phyloP scores from a whole-genome alignment of 176 grass and related monocot genomes.

The Rhipidocladum racemiflorum region DNA sequence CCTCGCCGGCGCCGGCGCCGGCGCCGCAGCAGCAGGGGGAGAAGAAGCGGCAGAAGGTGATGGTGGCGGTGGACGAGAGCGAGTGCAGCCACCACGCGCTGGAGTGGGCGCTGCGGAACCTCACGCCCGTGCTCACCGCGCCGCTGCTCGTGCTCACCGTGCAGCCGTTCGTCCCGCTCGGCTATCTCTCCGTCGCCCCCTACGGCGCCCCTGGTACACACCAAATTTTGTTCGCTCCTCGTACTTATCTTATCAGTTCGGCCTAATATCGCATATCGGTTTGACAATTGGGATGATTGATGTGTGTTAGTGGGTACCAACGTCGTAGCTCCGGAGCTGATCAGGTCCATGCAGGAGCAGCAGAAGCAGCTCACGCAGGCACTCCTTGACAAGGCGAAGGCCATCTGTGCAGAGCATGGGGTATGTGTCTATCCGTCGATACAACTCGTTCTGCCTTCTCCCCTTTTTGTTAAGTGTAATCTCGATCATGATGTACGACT shows the following conservation, averaged over 20 bases:
- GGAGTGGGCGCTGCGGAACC: conserved; percentile 48
- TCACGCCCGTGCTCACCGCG: conserved; percentile 24
- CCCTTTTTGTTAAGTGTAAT: too few species aligned
- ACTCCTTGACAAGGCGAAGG: conserved; percentile 49
- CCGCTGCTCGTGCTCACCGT: conserved; percentile 49
- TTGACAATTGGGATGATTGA: background rate
- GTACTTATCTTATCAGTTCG: background rate
- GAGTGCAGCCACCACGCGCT: conserved; percentile 52
- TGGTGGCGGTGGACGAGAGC: conserved; percentile 64
- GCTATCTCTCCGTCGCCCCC: conserved; percentile 44
- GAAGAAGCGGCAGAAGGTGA: conserved; percentile 37
- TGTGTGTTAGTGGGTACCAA: conserved; percentile 22
- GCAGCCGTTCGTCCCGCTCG: conserved; percentile 30
- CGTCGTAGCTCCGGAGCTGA: conserved; percentile 49
- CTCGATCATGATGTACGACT: background rate
- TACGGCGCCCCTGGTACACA: conserved; percentile 27
- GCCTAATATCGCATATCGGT: background rate
- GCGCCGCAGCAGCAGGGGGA: background rate
- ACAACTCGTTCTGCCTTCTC: background rate
- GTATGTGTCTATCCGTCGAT: conserved; percentile 22
- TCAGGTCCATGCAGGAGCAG: conserved; percentile 54
- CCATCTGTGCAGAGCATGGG: conserved; percentile 50
- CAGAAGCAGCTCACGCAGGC: conserved; percentile 47
- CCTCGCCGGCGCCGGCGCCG: background rate
- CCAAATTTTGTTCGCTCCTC: background rate